Base-by-base conservation (phyloP, 768 basidiomycete genomes). In the Steccherinum ochraceum region DNA sequence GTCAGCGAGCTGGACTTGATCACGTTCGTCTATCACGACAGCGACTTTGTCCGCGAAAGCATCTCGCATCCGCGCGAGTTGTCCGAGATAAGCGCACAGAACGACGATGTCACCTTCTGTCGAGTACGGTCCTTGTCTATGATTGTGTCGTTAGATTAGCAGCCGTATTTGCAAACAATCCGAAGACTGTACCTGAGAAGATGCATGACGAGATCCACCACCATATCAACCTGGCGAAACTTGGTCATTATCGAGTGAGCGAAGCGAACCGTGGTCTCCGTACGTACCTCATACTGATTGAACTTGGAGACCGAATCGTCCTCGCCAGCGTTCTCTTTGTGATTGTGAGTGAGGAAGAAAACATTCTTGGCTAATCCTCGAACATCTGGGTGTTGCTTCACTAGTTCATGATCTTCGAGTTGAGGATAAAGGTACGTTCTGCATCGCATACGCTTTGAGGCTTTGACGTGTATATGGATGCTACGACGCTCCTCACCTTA, bases 301-400 rank as follows among this genome's bases (percentile, higher is more conserved):
- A 69, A 79, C 54, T 83, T 89, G 48, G 81, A 84, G 0, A 72
- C 72, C 0, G 80, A 78, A n/a, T 88, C 83, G 4, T 83, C 81
- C 5, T 56, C 67, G 1, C 76, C 77, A 3, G 73, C 78, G 25
- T 78, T 79, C 62, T 91, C 89, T 43, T 61, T 64, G 58, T 88
- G 72, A 3, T 61, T 65, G 53, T 90, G 88, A 7, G 75, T 73
- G 48, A 88, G 57, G 66, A 90, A 90, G 62, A 79, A 86, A 1
- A 89, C 67, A 52, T 87, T 79, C 52, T 79, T 77, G 3, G 66
- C 58, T 62, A 89, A 71, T 0, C 88, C 88, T 20, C 76, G 73
- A 7, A 89, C 81, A 12, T 69, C 61, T 0, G 77, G 77, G 61
- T 85, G 83, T 0, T 58, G 2, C 1, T 53, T 56, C 1, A 86